Evolutionary conservation across 495 filamentous ascomycete genomes (phyloP).

Genomic region (Aspergillus campestris): DNA sequence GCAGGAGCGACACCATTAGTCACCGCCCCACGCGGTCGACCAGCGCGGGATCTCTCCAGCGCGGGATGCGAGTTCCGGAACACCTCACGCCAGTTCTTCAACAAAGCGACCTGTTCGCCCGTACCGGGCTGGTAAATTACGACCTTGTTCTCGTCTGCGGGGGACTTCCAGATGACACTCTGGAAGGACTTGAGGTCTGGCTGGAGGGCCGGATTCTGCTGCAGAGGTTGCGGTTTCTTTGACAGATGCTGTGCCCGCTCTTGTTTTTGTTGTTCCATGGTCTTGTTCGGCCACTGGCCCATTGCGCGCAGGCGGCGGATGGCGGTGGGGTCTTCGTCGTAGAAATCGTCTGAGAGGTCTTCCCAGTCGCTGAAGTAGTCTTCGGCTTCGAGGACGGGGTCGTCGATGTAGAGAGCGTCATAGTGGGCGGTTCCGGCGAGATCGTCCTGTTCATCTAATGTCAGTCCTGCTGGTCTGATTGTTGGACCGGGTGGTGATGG

Average conservation of each 20-base stretch:
- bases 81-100: constrained; percentile 46
- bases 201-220: constrained; percentile 4
- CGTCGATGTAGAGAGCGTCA: constrained; percentile 33
- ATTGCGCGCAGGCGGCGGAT: constrained; percentile 13
- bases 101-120: constrained; percentile 35
- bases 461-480: constrained; percentile 1
- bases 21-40: constrained; percentile 6
- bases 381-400: constrained; percentile 32
- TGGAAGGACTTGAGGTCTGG: constrained; percentile 27
- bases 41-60: constrained; percentile 18
- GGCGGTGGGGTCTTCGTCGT: constrained; percentile 37
- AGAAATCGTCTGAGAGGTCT: constrained; percentile 43
- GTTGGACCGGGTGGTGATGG: background rate
- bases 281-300: constrained; percentile 2
- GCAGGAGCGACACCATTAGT: too few relatives aligned
- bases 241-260: background rate
- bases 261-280: background rate
- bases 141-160: constrained; percentile 18
- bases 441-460: constrained; percentile 33
- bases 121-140: constrained; percentile 30
- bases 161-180: constrained; percentile 33
- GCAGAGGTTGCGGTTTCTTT: constrained; percentile 2
- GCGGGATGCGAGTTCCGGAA: constrained; percentile 33
- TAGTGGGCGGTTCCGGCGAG: constrained; percentile 36
- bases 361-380: constrained; percentile 44